Conservation (phyloP, 768 basidiomycete genomes). For the Trametes elegans region DNA sequence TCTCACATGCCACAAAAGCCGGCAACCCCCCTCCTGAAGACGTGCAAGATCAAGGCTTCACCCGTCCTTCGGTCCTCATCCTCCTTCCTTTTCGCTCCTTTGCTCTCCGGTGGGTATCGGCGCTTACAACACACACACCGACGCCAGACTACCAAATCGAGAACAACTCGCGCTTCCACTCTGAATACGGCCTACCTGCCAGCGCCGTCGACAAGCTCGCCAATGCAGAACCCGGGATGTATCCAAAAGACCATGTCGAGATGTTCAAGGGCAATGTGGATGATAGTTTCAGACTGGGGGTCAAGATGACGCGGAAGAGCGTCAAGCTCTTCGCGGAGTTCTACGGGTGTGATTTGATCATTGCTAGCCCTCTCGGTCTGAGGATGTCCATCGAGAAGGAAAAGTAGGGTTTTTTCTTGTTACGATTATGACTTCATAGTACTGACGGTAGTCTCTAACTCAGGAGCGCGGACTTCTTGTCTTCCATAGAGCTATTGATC, state of each 20-base stretch:
- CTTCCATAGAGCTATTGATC: constrained; percentile 89
- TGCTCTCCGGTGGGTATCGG: constrained; percentile 79
- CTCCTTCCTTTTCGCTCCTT: constrained; percentile 92
- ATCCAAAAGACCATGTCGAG: constrained; percentile 87
- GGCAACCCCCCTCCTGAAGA: constrained; percentile 61
- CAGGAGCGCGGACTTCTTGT: constrained; percentile 87
- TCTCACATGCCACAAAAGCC: constrained; percentile 67
- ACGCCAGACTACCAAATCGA: constrained; percentile 78
- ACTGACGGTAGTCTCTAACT: neutral
- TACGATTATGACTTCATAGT: neutral
- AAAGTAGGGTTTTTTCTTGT: constrained; percentile 54
- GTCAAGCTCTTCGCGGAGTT: constrained; percentile 91
- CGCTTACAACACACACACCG: constrained; percentile 75
- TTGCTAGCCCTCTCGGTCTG: constrained; percentile 92
- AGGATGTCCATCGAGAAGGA: constrained; percentile 93
- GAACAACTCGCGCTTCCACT: constrained; percentile 77
- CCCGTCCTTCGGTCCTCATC: constrained; percentile 89
- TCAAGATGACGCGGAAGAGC: constrained; percentile 91
- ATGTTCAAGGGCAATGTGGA: constrained; percentile 97
- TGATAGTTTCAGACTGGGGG: constrained; percentile 88
- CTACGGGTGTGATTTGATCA: constrained; percentile 85
- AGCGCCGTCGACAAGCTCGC: constrained; percentile 81
- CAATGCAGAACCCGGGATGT: constrained; percentile 67
- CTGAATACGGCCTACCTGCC: constrained; percentile 80
- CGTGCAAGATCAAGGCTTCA: constrained; percentile 96